Evolutionary conservation across 257 asterid genomes (phyloP), one percentile per base, ranked within the genome.

Genomic region (Mentha longifolia): DNA sequence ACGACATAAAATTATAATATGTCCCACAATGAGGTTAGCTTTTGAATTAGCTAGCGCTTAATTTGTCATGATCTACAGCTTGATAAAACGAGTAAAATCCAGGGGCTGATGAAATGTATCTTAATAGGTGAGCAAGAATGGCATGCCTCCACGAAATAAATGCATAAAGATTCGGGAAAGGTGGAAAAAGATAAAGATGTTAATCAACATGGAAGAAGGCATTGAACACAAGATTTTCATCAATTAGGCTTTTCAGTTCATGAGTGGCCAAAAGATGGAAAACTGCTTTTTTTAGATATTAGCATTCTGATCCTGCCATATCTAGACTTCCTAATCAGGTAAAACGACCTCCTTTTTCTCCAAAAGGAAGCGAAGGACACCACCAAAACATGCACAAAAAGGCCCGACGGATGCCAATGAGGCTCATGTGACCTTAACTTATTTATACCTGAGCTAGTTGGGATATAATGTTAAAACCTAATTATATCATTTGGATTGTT

Each of bases 231-330:
- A 25, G 17, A 16, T 41, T 41, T 39, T 14, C 42, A 22, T 68
- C 28, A 62, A 43, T 28, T 46, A 7, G 25, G 6, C 62, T 61
- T 70, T 13, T 14, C 42, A 71, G 45, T 70, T 61, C 62, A 28
- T 28, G 30, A 43, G 61, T 31, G 19, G 50, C 69, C 45, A 12
- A 41, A 45, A 46, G 56, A 33, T 65, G 61, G 33, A 31, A 45
- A 56, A 47, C 61, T 30, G 72, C 25, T 64, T 31, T 61, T 19
- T 73, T 28, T 14, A 52, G 25, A 31, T 9, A 16, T 62, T 50
- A 1, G n/a, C 58, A 41, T 64, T 54, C 58, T 51, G 39, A 61
- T 49, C 56, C 4, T 42, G 9, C 60, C n/a, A 10, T 43, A 43
- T 65, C 57, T 14, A 22, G 45, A 31, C 14, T 28, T 65, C 60